phyloP scores from a whole-genome alignment of 1,139 yeast genomes.

The Candida buenavistaensis region DNA sequence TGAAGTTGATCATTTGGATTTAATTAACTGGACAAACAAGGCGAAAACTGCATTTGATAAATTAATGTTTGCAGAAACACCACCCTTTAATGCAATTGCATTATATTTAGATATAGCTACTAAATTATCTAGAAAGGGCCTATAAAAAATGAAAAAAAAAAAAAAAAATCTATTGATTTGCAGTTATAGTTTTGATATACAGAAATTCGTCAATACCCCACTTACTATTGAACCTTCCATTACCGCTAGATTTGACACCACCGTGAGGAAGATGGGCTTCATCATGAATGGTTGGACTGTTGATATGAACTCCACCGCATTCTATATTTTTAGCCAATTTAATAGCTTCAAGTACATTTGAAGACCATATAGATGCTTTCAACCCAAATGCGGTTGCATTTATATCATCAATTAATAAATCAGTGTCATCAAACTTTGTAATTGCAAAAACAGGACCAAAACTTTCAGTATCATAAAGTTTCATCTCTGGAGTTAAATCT shows the following conservation, averaged over 20 bases:
- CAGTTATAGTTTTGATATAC: conserved; percentile 23
- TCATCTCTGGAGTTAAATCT: conserved; percentile 34
- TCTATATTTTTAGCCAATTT: conserved; percentile 37
- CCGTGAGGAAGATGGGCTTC: conserved; percentile 57
- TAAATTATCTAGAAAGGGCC: conserved; percentile 63
- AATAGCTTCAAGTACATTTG: conserved; percentile 39
- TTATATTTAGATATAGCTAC: conserved; percentile 76
- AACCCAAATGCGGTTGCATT: conserved; percentile 45
- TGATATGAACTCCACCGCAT: conserved; percentile 54
- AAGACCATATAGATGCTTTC: conserved; percentile 58
- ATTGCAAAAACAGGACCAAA: conserved; percentile 53
- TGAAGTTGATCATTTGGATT: conserved; percentile 80
- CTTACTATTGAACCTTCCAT: conserved; percentile 49
- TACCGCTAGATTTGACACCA: conserved; percentile 52
- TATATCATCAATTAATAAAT: conserved; percentile 26
- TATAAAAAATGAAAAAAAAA: conserved; percentile 27
- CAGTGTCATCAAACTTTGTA: conserved; percentile 30
- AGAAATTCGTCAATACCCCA: conserved; percentile 54
- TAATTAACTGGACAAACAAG: conserved; percentile 79
- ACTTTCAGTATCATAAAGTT: conserved; percentile 34
- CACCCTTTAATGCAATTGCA: conserved; percentile 68
- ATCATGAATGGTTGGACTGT: conserved; percentile 48
- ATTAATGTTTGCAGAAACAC: conserved; percentile 31
- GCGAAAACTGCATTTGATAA: conserved; percentile 38
- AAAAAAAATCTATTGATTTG: conserved; percentile 8